Conservation (phyloP, 2,329 filamentous ascomycete species). For the Colletotrichum incanum region DNA sequence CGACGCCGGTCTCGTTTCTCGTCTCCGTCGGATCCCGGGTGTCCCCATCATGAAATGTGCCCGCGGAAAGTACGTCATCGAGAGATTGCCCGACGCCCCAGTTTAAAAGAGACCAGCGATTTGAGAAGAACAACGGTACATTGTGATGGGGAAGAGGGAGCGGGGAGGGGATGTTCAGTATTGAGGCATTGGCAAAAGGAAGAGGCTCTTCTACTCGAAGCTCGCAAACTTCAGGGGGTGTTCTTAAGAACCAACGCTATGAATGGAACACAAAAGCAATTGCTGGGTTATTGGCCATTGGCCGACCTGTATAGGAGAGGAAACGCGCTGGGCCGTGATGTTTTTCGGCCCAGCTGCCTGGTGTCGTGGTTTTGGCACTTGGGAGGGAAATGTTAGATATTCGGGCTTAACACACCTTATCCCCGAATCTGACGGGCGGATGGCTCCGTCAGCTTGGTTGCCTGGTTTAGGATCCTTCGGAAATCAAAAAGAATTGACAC, state of each 20-base stretch:
- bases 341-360: constrained; percentile 30
- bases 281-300: constrained; percentile 5
- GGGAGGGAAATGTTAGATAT: not conserved
- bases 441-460: constrained; percentile 30
- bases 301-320: not conserved
- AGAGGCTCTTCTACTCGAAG: not conserved
- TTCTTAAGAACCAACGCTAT: not conserved
- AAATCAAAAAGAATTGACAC: constrained; percentile 13
- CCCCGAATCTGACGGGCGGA: constrained; percentile 23
- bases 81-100: constrained; percentile 88
- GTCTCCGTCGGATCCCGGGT: constrained; percentile 74
- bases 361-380: not conserved
- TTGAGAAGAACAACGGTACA: not conserved
- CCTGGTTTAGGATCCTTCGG: constrained; percentile 11
- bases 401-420: constrained; percentile 33
- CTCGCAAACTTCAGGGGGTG: not conserved
- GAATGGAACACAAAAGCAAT: not conserved
- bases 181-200: not conserved
- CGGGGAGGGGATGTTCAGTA: not conserved
- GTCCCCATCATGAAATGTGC: constrained; percentile 80
- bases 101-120: constrained; percentile 59
- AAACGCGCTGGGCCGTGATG: constrained; percentile 33
- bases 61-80: constrained; percentile 93
- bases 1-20: constrained; percentile 58
- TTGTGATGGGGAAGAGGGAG: too few species aligned